Percentiles rank a stretch among this genome's conserved stretches.
Conservation (phyloP, 192 early-diverging fungal genomes). For the Rhizoclosmatium sp. region DNA sequence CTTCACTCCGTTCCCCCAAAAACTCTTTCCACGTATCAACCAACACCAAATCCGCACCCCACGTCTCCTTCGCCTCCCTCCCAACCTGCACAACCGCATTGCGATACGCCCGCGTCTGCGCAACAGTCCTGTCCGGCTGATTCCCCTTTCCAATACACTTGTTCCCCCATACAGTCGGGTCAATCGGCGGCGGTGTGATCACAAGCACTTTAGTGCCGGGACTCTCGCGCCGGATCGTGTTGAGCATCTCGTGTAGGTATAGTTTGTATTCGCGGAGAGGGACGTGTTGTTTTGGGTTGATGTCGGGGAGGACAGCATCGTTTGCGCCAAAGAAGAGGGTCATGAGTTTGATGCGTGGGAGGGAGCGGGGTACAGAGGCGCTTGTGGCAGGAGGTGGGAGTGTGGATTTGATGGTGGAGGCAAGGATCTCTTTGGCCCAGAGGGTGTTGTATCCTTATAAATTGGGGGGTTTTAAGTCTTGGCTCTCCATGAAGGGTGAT, state of each 20-base stretch:
- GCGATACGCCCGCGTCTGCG: slow-evolving; percentile 31
- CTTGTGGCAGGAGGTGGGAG: neutral
- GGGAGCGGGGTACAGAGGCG: neutral
- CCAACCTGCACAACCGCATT: slow-evolving; percentile 46
- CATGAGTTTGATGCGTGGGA: slow-evolving; percentile 57
- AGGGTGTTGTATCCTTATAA: slow-evolving; percentile 73
- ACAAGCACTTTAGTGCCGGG: slow-evolving; percentile 71
- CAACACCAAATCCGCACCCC: slow-evolving; percentile 28
- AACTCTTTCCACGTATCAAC: slow-evolving; percentile 46
- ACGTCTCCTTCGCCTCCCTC: slow-evolving; percentile 7
- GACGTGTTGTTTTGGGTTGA: slow-evolving; percentile 66
- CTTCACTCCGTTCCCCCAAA: neutral
- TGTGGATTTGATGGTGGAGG: slow-evolving; percentile 59
- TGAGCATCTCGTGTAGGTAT: slow-evolving; percentile 69
- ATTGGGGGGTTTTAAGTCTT: neutral
- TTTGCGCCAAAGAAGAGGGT: slow-evolving; percentile 85
- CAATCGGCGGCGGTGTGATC: slow-evolving; percentile 74
- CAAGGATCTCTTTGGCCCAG: slow-evolving; percentile 60
- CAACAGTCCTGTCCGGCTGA: slow-evolving; percentile 19
- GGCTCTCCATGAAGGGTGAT: neutral
- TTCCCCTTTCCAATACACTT: slow-evolving; percentile 37
- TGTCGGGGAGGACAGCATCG: slow-evolving; percentile 65
- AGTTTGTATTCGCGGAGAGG: slow-evolving; percentile 60
- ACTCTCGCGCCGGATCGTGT: slow-evolving; percentile 61
- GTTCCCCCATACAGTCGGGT: slow-evolving; percentile 54